Base-by-base conservation (phyloP, 225 moss, liverwort and hornwort genomes). In the Neckera pumila region DNA sequence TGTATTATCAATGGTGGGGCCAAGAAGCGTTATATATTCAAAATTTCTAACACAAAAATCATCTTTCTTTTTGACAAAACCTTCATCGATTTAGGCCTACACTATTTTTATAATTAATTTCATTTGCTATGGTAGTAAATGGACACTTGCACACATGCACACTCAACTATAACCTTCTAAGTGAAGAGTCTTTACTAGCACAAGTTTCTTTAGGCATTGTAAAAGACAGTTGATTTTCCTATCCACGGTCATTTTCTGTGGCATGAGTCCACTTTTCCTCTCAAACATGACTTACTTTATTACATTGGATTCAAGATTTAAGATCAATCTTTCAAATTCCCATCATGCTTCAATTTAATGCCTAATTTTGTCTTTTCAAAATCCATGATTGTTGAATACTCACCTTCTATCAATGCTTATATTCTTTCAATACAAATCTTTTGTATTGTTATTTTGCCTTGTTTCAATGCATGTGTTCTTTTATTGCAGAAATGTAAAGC, bases 1-100 rank as follows among this genome's bases (percentile, higher is more conserved):
- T 8, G 2, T n/a, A 11, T 8, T 8, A 8, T 67, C n/a, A 67
- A 22, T 36, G n/a, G 36, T 66, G 1, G 6, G 6, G 3, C 2
- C 6, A 6, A n/a, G 2, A 67, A n/a, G 4, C n/a, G 38, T 69
- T 22, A 22, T 69, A 22, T 22, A 4, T 7, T 12, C 3, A 22
- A 69, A 69, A n/a, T 22, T 38, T 69, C 2, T 21, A 38, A 22
- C 7, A 69, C 12, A 5, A 21, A 3, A 66, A 20, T 11, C 11
- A 19, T 20, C 36, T 66, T 66, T 8, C 8, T 8, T 63, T 31
- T 11, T n/a, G 3, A n/a, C 6, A 20, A 65, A 34, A 36, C n/a
- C 20, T 20, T 21, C 20, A 3, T 0, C 1, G 0, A 66, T 65
- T 66, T n/a, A 11, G 6, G 3, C 36, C 18, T 21, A 0, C 20